Evolutionary conservation across 83 land plant genomes (phyloP).

Genomic region (Thuja plicata): DNA sequence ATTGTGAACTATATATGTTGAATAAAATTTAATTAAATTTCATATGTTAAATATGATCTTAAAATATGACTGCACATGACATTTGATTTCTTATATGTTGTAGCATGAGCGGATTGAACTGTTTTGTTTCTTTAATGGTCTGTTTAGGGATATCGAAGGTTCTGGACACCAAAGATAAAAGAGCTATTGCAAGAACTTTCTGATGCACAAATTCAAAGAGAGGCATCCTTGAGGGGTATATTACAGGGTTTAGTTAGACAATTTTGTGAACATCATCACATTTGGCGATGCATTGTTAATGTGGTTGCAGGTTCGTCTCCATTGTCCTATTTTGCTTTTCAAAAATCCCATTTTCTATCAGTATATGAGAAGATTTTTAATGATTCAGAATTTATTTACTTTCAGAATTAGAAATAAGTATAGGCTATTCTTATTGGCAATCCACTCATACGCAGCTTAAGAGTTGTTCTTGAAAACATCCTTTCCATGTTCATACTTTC

Average conservation of each 20-base stretch:
- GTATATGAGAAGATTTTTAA: neutral
- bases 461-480: neutral
- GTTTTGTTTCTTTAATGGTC: neutral
- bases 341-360: neutral
- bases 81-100: neutral
- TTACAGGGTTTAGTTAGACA: slow-evolving; percentile 60
- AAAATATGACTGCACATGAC: neutral
- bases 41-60: neutral
- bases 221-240: slow-evolving; percentile 70
- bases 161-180: slow-evolving; percentile 76
- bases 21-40: neutral
- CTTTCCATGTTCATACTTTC: neutral
- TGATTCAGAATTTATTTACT: neutral
- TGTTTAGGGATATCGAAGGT: slow-evolving; percentile 84
- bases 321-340: neutral
- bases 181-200: slow-evolving; percentile 65
- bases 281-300: slow-evolving; percentile 68
- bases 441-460: too few species aligned
- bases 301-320: slow-evolving; percentile 62
- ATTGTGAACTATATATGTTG: neutral
- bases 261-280: slow-evolving; percentile 70
- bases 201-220: slow-evolving; percentile 68
- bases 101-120: neutral
- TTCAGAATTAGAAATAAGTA: neutral
- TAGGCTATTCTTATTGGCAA: neutral